These are phyloP conservation scores for Sugiyamaella sp. DNA, from an alignment of 1,139 yeast species.

Conservation along the genomic window DNA sequence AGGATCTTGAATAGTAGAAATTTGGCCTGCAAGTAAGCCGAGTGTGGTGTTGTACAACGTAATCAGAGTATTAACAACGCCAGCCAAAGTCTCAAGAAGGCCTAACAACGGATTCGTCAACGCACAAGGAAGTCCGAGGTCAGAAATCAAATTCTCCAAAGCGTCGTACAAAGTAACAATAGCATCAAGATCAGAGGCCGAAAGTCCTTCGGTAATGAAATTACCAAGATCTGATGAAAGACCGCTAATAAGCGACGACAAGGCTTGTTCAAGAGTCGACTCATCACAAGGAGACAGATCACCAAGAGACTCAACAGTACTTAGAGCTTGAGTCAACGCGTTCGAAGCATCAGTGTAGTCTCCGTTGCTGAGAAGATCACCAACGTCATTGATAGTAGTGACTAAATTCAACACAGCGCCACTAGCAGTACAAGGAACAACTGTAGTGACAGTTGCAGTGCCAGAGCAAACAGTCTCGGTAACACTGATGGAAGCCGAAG, in stretches of 20 bases:
- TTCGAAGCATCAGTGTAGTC: constrained; percentile 8
- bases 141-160: not conserved
- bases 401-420: constrained; percentile 13
- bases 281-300: constrained; percentile 14
- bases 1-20: too few species aligned
- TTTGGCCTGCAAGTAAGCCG: too few species aligned
- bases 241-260: constrained; percentile 6
- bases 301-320: constrained; percentile 11
- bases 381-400: constrained; percentile 12
- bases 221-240: constrained; percentile 1
- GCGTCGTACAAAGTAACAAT: constrained; percentile 10
- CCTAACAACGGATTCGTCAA: not conserved
- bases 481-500: constrained; percentile 10
- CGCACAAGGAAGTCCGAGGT: constrained; percentile 12
- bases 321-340: constrained; percentile 9
- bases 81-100: not conserved
- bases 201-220: not conserved
- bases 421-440: constrained; percentile 17
- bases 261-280: constrained; percentile 8
- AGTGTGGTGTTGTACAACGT: too few species aligned
- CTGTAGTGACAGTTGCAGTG: constrained; percentile 11
- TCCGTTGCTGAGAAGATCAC: constrained; percentile 11
- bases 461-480: constrained; percentile 15
- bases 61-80: not conserved
- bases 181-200: constrained; percentile 7